A percentile compares a stretch with the other conserved stretches of the same genome.
Conservation (phyloP, 129 eudicot genomes). For the Saussurea involucrata region DNA sequence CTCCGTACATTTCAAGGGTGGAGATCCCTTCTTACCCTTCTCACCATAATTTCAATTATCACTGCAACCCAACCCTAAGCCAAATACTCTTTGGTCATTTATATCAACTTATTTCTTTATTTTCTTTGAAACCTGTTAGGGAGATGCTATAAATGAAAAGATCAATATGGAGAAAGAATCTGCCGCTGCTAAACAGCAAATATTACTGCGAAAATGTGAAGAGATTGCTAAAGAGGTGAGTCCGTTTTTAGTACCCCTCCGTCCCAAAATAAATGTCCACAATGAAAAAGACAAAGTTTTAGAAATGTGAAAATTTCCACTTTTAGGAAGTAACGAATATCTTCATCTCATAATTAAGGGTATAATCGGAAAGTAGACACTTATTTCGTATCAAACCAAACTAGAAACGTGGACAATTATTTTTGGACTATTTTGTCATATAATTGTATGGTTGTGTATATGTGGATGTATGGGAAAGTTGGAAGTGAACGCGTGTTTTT, state of each 20-base stretch:
- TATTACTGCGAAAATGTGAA: constrained; percentile 44
- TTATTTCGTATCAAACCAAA: background rate
- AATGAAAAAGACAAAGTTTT: background rate
- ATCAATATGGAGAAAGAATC: constrained; percentile 45
- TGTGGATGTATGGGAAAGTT: background rate
- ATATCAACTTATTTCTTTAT: background rate
- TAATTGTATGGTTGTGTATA: background rate
- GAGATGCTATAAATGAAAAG: constrained; percentile 49
- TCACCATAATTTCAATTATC: too few species aligned
- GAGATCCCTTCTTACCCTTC: too few species aligned
- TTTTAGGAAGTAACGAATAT: too few species aligned
- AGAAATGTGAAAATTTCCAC: background rate
- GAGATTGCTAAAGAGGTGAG: constrained; percentile 59
- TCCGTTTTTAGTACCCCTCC: background rate
- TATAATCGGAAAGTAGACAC: too few species aligned
- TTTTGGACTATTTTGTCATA: too few species aligned
- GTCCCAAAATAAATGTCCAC: background rate
- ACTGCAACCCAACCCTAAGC: background rate
- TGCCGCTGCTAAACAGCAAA: constrained; percentile 53
- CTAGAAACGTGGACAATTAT: background rate
- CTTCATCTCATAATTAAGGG: too few species aligned
- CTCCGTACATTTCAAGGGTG: too few species aligned
- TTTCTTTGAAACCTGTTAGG: constrained; percentile 39
- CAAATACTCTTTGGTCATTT: background rate
- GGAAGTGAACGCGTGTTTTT: background rate